Conservation (phyloP, 805 yeast species). For the Yarrowia porcina region DNA sequence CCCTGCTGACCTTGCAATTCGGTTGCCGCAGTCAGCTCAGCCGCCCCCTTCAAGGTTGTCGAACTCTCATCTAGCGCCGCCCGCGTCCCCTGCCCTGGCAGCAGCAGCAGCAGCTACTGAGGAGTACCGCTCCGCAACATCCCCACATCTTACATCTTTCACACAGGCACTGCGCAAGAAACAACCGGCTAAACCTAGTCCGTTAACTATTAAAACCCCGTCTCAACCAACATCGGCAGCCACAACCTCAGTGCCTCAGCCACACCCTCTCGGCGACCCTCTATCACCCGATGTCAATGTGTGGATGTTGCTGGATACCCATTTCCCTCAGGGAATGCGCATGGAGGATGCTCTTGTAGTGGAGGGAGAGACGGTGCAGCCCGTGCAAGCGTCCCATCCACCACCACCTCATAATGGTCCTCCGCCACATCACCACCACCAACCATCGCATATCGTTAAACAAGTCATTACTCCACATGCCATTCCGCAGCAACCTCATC, state of each 20-base stretch:
- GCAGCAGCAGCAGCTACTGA: constrained; percentile 17
- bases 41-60: constrained; percentile 1
- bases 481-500: background rate
- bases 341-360: constrained; percentile 63
- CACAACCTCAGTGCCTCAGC: background rate
- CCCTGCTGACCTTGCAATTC: constrained; percentile 56
- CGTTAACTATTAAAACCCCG: constrained; percentile 18
- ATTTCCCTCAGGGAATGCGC: constrained; percentile 65
- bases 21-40: constrained; percentile 21
- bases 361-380: constrained; percentile 41
- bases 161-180: constrained; percentile 10
- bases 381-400: background rate
- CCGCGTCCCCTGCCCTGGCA: background rate
- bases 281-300: constrained; percentile 63
- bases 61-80: background rate
- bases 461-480: constrained; percentile 1
- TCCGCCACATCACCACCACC: background rate
- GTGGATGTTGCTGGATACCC: constrained; percentile 54
- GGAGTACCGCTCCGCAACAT: background rate
- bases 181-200: constrained; percentile 14
- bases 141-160: constrained; percentile 7
- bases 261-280: constrained; percentile 15
- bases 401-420: background rate
- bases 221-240: background rate
- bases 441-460: background rate